Evolutionary conservation across 2,329 filamentous ascomycete genomes (phyloP), one percentile per base, ranked within the genome.

Genomic region (Raffaelea albimanens): DNA sequence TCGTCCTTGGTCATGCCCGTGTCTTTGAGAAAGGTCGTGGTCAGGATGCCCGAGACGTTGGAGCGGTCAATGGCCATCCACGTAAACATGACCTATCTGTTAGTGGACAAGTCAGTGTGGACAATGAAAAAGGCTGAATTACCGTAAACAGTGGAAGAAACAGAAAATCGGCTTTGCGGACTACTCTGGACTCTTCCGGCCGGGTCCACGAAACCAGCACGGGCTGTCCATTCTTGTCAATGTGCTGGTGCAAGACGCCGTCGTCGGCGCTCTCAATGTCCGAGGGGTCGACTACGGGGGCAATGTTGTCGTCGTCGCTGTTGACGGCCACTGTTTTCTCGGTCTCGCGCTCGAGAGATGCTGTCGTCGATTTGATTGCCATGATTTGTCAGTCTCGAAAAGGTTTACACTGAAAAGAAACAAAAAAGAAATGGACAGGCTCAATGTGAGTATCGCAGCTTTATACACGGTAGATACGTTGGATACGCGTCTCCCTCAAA

Each of bases 21-120:
- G 54, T 80, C 76, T 20, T 63, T 53, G 1, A 53, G 60, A 65
- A 80, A 65, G 18, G 75, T 75, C 50, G 75, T 70, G 44, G 79
- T 77, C 38, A 72, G 67, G 3, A 75, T 75, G 59, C 78, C 78
- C 50, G 75, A 72, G 46, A 75, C 69, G 52, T 75, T 71, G 54
- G 55, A 50, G 11, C 56, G 53, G 49, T 59, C 57, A 29, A 63
- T 34, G 31, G 31, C 31, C 31, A 34, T 34, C 31, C 31, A 34
- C 10, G 31, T 34, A 34, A 34, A 34, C 31, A 34, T 34, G 10
- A 34, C 10, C 31, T 34, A 34, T 16, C 16, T n/a, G n/a, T n/a
- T n/a, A n/a, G n/a, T n/a, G n/a, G n/a, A n/a, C n/a, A n/a, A n/a
- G n/a, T n/a, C n/a, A 34, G 31, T 34, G 31, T 10, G 31, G 31